Evolutionary conservation across 129 eudicot genomes (phyloP), one percentile per base, ranked within the genome.

Genomic region (Scalesia atractyloides): DNA sequence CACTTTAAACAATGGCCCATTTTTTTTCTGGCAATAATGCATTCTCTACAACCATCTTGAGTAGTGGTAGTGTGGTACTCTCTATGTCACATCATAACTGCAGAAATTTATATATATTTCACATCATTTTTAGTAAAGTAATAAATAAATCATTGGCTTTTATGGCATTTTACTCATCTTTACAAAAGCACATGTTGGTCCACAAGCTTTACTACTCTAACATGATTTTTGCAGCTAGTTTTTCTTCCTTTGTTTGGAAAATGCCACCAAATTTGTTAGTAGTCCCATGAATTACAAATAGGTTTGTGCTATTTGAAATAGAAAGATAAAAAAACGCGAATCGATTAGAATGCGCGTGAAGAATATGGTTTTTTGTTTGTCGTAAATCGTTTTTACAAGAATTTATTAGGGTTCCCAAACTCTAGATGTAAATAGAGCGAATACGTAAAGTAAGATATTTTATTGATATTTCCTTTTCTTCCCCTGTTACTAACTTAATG

Each of bases 181-280:
- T 58, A 58, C 17, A 11, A 13, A 56, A 58, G 64, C 24, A 24
- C 64, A 24, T 59, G 33, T 19, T 59, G 39, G 65, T 26, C 65
- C 65, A 24, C 65, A 24, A 13, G 65, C 17, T 26, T 26, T 14
- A 59, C 18, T 59, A 14, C 65, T 24, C 26, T 59, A 24, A 59
- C 65, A 59, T 59, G 18, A 12, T 59, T 59, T 58, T 26, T 59
- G 64, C 24, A 26, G 65, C 15, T 22, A 14, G 41, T 39, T 3
- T 5, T 59, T 39, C 26, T 20, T 5, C 17, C 0, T 52, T 17
- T 16, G 24, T 5, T 5, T 59, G 18, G 14, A 20, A 15, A 59
- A 26, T 13, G 39, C 41, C 65, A 59, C 17, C 65, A 4, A 24
- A 1, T 12, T 59, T 59, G 43, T 59, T 15, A 14, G 16, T 12